These are phyloP conservation scores for Metschnikowia bowlesiae DNA, from an alignment of 805 yeast species.

Conservation along the genomic window DNA sequence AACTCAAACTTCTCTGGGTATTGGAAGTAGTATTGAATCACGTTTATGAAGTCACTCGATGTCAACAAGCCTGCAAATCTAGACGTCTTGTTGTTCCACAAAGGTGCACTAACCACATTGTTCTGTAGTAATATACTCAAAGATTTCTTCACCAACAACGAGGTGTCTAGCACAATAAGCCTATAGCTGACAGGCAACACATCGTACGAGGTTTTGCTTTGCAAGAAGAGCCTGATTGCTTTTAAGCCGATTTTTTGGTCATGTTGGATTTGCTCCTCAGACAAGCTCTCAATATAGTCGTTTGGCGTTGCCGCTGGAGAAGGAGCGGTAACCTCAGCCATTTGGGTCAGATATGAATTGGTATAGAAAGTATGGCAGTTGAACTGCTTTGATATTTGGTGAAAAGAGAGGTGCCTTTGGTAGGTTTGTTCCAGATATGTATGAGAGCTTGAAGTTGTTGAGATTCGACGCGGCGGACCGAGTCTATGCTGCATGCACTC, in stretches of 20 bases:
- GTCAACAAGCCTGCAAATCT: slow-evolving; percentile 93
- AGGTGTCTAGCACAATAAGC: slow-evolving; percentile 87
- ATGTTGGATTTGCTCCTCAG: slow-evolving; percentile 41
- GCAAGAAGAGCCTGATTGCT: slow-evolving; percentile 78
- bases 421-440: not conserved
- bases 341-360: not conserved
- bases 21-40: slow-evolving; percentile 88
- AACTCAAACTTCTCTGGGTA: slow-evolving; percentile 83
- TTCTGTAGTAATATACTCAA: slow-evolving; percentile 86
- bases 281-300: slow-evolving; percentile 38
- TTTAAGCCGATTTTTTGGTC: slow-evolving; percentile 75
- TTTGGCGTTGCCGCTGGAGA: slow-evolving; percentile 33
- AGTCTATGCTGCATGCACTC: slow-evolving; percentile 2
- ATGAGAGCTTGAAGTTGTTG: not conserved
- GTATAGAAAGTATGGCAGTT: not conserved
- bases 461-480: not conserved
- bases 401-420: not conserved
- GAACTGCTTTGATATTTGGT: not conserved
- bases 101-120: slow-evolving; percentile 92
- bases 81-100: slow-evolving; percentile 89
- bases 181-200: slow-evolving; percentile 94
- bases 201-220: slow-evolving; percentile 91
- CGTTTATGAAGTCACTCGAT: slow-evolving; percentile 88
- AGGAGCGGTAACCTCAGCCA: slow-evolving; percentile 20
- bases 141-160: slow-evolving; percentile 84